Percentiles rank a stretch among this genome's conserved stretches.
Conservation (phyloP, 768 basidiomycete genomes). For the Rhodosporidiobolus odoratus region DNA sequence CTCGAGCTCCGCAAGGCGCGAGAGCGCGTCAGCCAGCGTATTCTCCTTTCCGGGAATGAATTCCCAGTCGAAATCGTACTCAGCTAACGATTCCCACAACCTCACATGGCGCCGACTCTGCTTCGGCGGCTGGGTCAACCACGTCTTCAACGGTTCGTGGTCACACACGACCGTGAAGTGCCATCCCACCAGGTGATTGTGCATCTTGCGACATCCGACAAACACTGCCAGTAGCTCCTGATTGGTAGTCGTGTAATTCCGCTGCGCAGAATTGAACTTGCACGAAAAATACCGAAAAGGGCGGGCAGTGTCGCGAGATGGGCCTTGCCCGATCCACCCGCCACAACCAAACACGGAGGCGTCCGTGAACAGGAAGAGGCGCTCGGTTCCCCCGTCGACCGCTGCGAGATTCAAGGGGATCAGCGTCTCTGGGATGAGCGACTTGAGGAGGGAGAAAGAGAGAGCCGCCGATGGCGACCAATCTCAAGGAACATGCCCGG, state of each 20-base stretch:
- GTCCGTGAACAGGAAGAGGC: slow-evolving; percentile 12
- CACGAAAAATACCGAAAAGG: slow-evolving; percentile 18
- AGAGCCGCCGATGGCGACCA: slow-evolving; percentile 11
- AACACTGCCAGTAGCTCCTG: slow-evolving; percentile 20
- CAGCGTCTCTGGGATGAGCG: background rate
- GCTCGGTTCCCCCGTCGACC: background rate
- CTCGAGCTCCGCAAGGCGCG: slow-evolving; percentile 4
- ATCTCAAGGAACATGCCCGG: slow-evolving; percentile 15
- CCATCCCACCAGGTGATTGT: background rate
- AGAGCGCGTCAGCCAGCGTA: background rate
- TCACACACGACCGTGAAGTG: slow-evolving; percentile 4
- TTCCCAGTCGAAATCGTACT: background rate
- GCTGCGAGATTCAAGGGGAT: background rate
- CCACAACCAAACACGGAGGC: slow-evolving; percentile 12
- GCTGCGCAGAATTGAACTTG: slow-evolving; percentile 20
- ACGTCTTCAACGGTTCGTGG: background rate
- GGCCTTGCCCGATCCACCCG: slow-evolving; percentile 14
- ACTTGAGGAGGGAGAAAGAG: too few relatives aligned
- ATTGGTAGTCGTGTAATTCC: slow-evolving; percentile 17
- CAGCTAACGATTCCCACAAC: background rate
- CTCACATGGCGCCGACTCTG: background rate
- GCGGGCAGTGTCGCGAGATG: background rate
- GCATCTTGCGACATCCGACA: slow-evolving; percentile 1
- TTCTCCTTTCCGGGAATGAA: slow-evolving; percentile 1
- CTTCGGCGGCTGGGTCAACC: background rate